Evolutionary conservation across 306 rosid species (phyloP).

Genomic region (Citrullus mucosospermus): DNA sequence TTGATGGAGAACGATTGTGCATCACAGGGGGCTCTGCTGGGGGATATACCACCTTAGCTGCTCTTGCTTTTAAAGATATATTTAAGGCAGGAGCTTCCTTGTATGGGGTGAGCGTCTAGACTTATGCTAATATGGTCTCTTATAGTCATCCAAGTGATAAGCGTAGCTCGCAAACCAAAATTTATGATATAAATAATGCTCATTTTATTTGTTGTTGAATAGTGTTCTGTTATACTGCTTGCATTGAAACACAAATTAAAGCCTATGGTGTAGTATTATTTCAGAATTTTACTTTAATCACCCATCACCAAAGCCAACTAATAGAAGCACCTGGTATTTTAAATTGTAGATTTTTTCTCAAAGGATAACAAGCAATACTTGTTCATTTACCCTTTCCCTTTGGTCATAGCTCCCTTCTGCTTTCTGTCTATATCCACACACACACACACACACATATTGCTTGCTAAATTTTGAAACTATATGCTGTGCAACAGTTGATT

Average conservation of each 20-base stretch:
- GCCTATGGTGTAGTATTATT: neutral
- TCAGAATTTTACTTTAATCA: neutral
- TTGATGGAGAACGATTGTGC: constrained; percentile 63
- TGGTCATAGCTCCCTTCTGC: neutral
- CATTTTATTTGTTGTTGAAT: neutral
- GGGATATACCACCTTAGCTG: constrained; percentile 94
- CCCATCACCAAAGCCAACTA: neutral
- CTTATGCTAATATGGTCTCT: neutral
- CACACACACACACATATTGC: neutral
- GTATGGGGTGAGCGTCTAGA: constrained; percentile 60
- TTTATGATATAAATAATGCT: neutral
- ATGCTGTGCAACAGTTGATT: neutral
- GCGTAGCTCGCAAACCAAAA: neutral
- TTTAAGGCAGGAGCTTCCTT: constrained; percentile 92
- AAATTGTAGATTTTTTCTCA: neutral
- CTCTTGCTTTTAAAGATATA: constrained; percentile 64
- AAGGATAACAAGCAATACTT: neutral
- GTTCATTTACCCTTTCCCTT: neutral
- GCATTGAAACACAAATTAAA: neutral
- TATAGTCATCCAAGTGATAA: neutral
- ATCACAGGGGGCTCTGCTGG: constrained; percentile 95
- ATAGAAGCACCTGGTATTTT: neutral
- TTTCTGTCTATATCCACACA: neutral
- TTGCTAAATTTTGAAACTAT: neutral
- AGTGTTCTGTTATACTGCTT: neutral